A percentile compares a stretch with the other conserved stretches of the same genome.
Conservation (phyloP, 495 filamentous ascomycete species). For the Aspergillus bridgeri region DNA sequence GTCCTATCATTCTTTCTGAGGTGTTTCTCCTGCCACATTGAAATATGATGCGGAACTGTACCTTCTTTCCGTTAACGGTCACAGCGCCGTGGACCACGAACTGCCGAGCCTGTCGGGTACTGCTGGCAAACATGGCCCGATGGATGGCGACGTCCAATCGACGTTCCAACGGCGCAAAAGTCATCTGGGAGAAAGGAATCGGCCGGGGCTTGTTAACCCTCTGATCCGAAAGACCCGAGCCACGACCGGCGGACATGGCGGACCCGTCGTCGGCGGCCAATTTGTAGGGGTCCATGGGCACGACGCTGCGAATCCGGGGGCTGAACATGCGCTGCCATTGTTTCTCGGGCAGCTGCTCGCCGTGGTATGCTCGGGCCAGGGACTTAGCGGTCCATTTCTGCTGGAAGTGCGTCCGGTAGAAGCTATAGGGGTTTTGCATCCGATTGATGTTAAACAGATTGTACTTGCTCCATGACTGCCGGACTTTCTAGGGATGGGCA, state of each 20-base stretch:
- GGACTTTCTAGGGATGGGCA: conserved; percentile 64
- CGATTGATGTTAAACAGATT: conserved; percentile 84
- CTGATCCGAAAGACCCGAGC: conserved; percentile 55
- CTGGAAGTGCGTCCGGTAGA: conserved; percentile 77
- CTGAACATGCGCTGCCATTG: conserved; percentile 93
- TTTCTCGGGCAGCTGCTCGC: conserved; percentile 84
- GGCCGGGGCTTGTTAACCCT: conserved; percentile 13
- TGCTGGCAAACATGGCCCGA: conserved; percentile 89
- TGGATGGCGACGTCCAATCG: conserved; percentile 89
- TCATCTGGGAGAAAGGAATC: conserved; percentile 90
- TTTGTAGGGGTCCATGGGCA: conserved; percentile 75
- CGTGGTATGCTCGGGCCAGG: conserved; percentile 79
- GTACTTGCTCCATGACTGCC: conserved; percentile 97
- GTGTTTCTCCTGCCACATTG: conserved; percentile 13
- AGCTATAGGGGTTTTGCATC: conserved; percentile 36
- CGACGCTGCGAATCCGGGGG: conserved; percentile 68
- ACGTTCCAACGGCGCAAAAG: conserved; percentile 84
- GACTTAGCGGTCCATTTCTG: conserved; percentile 95
- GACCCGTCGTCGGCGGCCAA: conserved; percentile 79
- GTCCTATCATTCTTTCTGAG: neutral
- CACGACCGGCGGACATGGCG: conserved; percentile 73
- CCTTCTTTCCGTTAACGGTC: conserved; percentile 94
- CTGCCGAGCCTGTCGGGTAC: conserved; percentile 88
- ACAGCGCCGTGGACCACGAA: conserved; percentile 91
- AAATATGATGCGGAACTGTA: too few relatives aligned